A percentile compares a stretch with the other conserved stretches of the same genome.
phyloP scores from a whole-genome alignment of 139 green algal species.

The Chlorella ohadii region DNA sequence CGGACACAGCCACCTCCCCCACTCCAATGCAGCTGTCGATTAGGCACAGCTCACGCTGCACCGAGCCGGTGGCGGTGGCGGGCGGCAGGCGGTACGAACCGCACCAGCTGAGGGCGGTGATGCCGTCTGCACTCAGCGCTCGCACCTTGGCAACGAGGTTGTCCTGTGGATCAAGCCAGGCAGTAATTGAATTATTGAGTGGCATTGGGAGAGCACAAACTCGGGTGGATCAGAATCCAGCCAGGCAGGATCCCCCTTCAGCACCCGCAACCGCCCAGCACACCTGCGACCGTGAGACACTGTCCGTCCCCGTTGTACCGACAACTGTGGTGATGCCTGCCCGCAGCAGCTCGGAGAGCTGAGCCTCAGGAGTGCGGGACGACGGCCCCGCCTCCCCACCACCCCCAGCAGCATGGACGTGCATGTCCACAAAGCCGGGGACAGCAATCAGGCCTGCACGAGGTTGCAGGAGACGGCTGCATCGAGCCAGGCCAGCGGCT shows the following conservation, averaged over 20 bases:
- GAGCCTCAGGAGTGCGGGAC: constrained; percentile 43
- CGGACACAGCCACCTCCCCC: constrained; percentile 57
- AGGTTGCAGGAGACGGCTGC: too few species aligned
- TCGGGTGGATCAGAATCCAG: too few species aligned
- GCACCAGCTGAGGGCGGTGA: constrained; percentile 49
- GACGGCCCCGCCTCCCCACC: constrained; percentile 37
- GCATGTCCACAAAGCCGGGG: constrained; percentile 55
- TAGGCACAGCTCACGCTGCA: constrained; percentile 44
- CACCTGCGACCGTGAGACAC: constrained; percentile 23
- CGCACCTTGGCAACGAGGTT: constrained; percentile 48
- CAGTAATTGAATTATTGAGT: too few species aligned
- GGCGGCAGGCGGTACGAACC: constrained; percentile 46
- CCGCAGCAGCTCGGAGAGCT: constrained; percentile 44
- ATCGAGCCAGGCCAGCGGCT: too few species aligned
- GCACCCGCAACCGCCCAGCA: too few species aligned
- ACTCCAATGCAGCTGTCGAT: constrained; percentile 50
- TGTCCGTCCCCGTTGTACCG: constrained; percentile 54
- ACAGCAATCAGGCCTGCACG: background rate
- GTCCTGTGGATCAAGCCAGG: constrained; percentile 41
- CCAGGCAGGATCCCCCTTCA: too few species aligned
- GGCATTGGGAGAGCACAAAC: too few species aligned
- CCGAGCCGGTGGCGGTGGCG: constrained; percentile 43
- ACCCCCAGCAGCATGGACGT: constrained; percentile 44
- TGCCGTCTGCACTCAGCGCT: constrained; percentile 42
- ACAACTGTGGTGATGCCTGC: constrained; percentile 61